Evolutionary conservation across 192 early-diverging fungal genomes (phyloP), one percentile per base, ranked within the genome.

Genomic region (Coemansia sp.): DNA sequence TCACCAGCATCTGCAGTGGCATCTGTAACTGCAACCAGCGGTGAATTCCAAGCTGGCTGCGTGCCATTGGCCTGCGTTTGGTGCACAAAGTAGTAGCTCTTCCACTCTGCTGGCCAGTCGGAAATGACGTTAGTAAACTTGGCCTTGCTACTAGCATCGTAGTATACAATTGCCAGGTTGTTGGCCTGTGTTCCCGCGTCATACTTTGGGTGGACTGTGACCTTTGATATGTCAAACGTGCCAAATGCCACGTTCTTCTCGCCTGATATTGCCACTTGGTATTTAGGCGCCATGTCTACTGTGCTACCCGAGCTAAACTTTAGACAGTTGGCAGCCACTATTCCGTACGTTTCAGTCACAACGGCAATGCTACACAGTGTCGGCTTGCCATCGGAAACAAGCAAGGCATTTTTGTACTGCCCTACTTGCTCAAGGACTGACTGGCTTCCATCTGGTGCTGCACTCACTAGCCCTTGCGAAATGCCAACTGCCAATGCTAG

Each of bases 301-400:
- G 10, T 62, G 18, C 41, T 42, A 14, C 24, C 53, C 2, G 41
- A 8, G 1, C 24, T 34, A 6, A 27, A 61, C 7, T 55, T 43
- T 14, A 68, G 24, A 21, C 66, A 68, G 19, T 42, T 50, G 14
- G 66, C 66, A 4, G 59, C 52, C 11, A 56, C 66, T 4, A 62
- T 14, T 15, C 26, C 59, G 18, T 6, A 60, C 3, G 9, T 34
- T 44, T 59, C 42, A 50, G 34, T 68, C 43, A 61, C 21, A 0
- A 46, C 58, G 0, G 52, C 53, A 12, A 68, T 22, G n/a, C 61
- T 42, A 32, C 66, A 68, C 22, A 35, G 48, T 3, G 66, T 62
- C 14, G 43, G 53, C 15, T 48, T 56, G 7, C 53, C 53, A 27
- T 55, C 55, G 18, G 44, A 46, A 4, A 41, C 24, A 8, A 68